These are phyloP conservation scores for Aspergillus uvarum DNA, from an alignment of 2,329 filamentous ascomycete genomes.

Conservation along the genomic window DNA sequence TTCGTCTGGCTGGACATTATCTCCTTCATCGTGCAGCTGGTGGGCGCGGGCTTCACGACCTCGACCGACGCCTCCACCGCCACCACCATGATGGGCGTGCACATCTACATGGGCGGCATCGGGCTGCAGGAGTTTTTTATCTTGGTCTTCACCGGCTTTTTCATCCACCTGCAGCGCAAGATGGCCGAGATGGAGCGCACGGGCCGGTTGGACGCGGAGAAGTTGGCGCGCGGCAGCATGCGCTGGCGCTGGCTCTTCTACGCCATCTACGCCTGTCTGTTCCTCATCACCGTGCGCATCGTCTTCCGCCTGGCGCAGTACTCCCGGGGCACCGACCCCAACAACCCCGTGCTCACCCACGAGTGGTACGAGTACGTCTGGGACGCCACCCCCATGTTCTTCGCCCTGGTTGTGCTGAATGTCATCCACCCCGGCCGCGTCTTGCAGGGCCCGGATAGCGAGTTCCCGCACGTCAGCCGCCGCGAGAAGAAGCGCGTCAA, in stretches of 20 bases:
- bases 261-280: slow-evolving; percentile 42
- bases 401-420: slow-evolving; percentile 47
- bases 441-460: slow-evolving; percentile 48
- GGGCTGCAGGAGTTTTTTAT: slow-evolving; percentile 54
- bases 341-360: slow-evolving; percentile 65
- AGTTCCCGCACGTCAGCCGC: slow-evolving; percentile 46
- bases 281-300: slow-evolving; percentile 51
- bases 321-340: slow-evolving; percentile 53
- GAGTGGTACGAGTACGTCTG: slow-evolving; percentile 55
- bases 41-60: slow-evolving; percentile 39
- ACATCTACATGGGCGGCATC: slow-evolving; percentile 58
- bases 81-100: slow-evolving; percentile 40
- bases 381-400: slow-evolving; percentile 58
- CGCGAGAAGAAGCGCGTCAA: slow-evolving; percentile 48
- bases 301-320: slow-evolving; percentile 63
- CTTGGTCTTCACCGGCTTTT: slow-evolving; percentile 46
- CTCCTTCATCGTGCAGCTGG: slow-evolving; percentile 47
- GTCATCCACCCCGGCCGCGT: slow-evolving; percentile 51
- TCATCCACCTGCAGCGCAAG: slow-evolving; percentile 40
- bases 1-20: slow-evolving; percentile 49
- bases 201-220: slow-evolving; percentile 26
- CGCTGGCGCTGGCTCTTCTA: slow-evolving; percentile 35
- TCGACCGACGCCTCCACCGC: slow-evolving; percentile 24
- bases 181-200: slow-evolving; percentile 27
- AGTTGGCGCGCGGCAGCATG: slow-evolving; percentile 9